Base-by-base conservation (phyloP, 2,329 filamentous ascomycete genomes). In the Fusarium sp. region DNA sequence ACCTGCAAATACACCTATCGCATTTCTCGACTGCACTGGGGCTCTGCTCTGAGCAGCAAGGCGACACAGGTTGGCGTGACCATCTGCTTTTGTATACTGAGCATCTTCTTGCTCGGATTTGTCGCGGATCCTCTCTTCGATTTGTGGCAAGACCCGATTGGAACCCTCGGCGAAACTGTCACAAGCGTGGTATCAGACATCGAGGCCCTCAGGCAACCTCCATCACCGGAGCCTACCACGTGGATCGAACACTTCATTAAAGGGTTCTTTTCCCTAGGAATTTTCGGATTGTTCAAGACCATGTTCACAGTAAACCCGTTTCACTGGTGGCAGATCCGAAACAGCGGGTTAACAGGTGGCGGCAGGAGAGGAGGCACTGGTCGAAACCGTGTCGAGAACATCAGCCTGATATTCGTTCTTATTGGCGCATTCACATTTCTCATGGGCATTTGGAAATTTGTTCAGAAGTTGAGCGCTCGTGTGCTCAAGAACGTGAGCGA, bases 121-220 rank as follows among this genome's bases (percentile, higher is more conserved):
- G 82, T 98, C 71, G 95, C 95, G 64, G 95, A 98, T 80, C 95
- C 95, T 3, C 93, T 98, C 65, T 91, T 98, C 79, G 93, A 94
- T 74, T 83, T 97, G 29, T 97, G 95, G 84, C 82, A 95, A 58
- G 94, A 97, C 76, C 94, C 94, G 0, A 81, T 89, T 59, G 89
- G 90, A 53, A 89, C 88, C 14, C 83, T 91, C 52, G 79, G 82
- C 34, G 85, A 87, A 24, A 81, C 86, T 43, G 82, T 89, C 27
- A 81, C 84, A 29, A 82, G 80, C 52, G 79, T 82, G 64, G 80
- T 77, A 76, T 81, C 81, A 34, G 83, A 83, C 44, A 75, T 80
- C 43, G 80, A 85, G 42, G 80, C 77, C 22, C 49, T 75, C 44
- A 74, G 75, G 24, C 71, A 76, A 38, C 66, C 80, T 64, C 81